Evolutionary conservation across 2,329 filamentous ascomycete species (phyloP).

Genomic region (Didymella lethalis): DNA sequence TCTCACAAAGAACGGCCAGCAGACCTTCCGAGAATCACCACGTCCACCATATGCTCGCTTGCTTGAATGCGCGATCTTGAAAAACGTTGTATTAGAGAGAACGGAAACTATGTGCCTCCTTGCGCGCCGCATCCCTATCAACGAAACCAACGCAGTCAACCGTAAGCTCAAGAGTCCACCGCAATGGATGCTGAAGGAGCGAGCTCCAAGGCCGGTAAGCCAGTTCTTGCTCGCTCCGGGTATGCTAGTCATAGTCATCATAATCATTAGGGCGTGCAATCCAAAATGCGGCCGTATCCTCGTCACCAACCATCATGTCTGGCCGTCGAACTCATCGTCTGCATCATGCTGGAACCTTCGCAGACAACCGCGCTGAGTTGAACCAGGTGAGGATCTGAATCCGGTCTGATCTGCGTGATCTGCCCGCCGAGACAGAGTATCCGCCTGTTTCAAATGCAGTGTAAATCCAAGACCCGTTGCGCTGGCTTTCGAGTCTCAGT

Average conservation of each 20-base stretch:
- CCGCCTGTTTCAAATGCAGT: constrained; percentile 22
- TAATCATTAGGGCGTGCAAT: constrained; percentile 43
- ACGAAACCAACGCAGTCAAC: constrained; percentile 3
- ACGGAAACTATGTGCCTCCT: constrained; percentile 19
- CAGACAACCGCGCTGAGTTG: constrained; percentile 21
- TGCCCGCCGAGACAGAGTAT: constrained; percentile 27
- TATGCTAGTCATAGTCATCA: constrained; percentile 50
- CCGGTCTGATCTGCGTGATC: constrained; percentile 1
- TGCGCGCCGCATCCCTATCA: constrained; percentile 2
- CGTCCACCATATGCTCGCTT: not conserved
- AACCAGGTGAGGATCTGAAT: not conserved
- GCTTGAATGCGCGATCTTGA: not conserved
- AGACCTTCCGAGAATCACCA: constrained; percentile 1
- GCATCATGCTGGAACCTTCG: constrained; percentile 43
- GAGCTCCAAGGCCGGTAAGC: constrained; percentile 25
- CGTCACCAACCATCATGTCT: constrained; percentile 34
- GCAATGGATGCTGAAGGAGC: constrained; percentile 21
- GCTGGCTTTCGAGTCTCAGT: constrained; percentile 18
- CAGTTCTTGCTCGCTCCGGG: constrained; percentile 36
- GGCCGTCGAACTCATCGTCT: constrained; percentile 32
- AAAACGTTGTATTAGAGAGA: constrained; percentile 11
- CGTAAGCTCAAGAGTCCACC: constrained; percentile 4
- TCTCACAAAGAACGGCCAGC: constrained; percentile 15
- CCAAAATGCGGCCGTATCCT: constrained; percentile 29
- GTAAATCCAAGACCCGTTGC: constrained; percentile 17